Conservation (phyloP, 257 asterid species). For the Vinca minor region DNA sequence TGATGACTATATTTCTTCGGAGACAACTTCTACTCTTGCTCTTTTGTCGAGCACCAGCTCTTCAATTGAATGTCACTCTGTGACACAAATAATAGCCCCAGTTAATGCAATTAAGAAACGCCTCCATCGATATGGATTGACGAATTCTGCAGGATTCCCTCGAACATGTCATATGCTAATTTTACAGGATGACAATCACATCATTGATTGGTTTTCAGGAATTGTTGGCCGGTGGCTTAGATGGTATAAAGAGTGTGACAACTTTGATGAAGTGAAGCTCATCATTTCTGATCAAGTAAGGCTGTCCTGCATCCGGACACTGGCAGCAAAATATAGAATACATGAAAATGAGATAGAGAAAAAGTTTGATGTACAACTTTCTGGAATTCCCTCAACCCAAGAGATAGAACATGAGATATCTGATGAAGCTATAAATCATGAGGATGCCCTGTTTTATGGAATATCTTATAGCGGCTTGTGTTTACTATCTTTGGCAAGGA, state of each 20-base stretch:
- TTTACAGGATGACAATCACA: slow-evolving; percentile 56
- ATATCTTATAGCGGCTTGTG: slow-evolving; percentile 57
- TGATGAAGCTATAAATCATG: slow-evolving; percentile 21
- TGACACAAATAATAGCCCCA: slow-evolving; percentile 58
- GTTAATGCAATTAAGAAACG: slow-evolving; percentile 45
- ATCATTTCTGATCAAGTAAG: slow-evolving; percentile 56
- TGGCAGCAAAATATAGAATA: slow-evolving; percentile 68
- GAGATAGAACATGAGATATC: slow-evolving; percentile 61
- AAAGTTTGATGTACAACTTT: slow-evolving; percentile 36
- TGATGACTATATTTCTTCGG: slow-evolving; percentile 53
- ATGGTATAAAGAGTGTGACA: slow-evolving; percentile 65
- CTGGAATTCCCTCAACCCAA: slow-evolving; percentile 52
- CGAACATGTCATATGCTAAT: slow-evolving; percentile 52
- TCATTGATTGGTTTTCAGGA: slow-evolving; percentile 79
- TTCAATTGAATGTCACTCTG: slow-evolving; percentile 18
- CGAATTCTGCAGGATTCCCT: slow-evolving; percentile 50
- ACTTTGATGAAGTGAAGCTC: slow-evolving; percentile 54
- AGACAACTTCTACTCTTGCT: slow-evolving; percentile 65
- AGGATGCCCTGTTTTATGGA: slow-evolving; percentile 48
- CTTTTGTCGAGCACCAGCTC: slow-evolving; percentile 42
- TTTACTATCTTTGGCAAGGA: slow-evolving; percentile 61
- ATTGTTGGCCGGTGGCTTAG: slow-evolving; percentile 63
- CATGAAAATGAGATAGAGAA: slow-evolving; percentile 65
- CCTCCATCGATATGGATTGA: slow-evolving; percentile 69
- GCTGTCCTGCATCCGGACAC: slow-evolving; percentile 60